Evolutionary conservation across 805 yeast genomes (phyloP), one percentile per base, ranked within the genome.

Genomic region (Lipomyces yamanashiensis): DNA sequence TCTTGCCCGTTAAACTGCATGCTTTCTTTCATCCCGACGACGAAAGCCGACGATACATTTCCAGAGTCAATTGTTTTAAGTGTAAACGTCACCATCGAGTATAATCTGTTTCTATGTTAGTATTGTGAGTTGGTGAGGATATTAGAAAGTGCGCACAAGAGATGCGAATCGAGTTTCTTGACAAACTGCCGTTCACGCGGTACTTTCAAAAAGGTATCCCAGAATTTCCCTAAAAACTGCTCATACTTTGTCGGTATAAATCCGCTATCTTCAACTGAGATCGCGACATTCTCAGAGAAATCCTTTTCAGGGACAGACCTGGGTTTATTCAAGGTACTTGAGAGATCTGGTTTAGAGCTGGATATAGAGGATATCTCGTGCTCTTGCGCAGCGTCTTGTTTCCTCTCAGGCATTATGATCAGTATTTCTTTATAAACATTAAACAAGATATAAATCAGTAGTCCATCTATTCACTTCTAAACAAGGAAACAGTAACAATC

Each of bases 51-150:
- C 52, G 75, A 81, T 61, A 84, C 76, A 72, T 87, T 87, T 43
- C 84, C 78, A 54, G 80, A 80, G 71, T 87, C 90, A 55, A 87
- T 76, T 58, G 85, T 84, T 71, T 84, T 85, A 48, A 79, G 60
- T 10, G 49, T 48, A 43, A 56, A 62, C 3, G 65, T 45, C 40
- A 62, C 39, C 47, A 57, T 54, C 43, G 62, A 44, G 33, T 48
- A 48, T 17, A 54, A 12, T 6, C 56, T 50, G 33, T 17, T 28
- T 7, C 39, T 19, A 13, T 9, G 36, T 36, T 45, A 44, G 19
- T 2, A 21, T 8, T 33, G n/a, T 19, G 19, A 48, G 9, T 21
- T 3, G 21, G 37, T 12, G 17, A 56, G 34, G n/a, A n/a, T n/a
- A 59, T 12, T 17, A 39, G 15, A 41, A 40, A 21, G 36, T 15